Base-by-base conservation (phyloP, 2,329 filamentous ascomycete genomes). In the Neoscytalidium dimidiatum region DNA sequence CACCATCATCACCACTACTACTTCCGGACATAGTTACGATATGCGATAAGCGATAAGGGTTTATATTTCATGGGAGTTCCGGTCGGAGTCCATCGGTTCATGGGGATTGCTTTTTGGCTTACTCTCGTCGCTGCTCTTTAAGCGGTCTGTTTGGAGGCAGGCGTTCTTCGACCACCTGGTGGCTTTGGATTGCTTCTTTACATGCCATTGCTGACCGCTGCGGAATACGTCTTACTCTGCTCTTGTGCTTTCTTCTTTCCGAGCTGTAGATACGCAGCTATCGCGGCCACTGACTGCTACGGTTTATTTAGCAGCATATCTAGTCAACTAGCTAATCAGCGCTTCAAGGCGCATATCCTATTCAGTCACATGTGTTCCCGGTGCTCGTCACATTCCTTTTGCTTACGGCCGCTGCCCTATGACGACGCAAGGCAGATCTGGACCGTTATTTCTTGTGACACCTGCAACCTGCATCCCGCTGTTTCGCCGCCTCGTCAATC, bases 181-280 rank as follows among this genome's bases (percentile, higher is more conserved):
- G 49, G 48, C 60, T 53, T 64, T 64, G 61, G 61, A 64, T 64
- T 64, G 35, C 61, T 64, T 63, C 31, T n/a, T 33, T 23, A 43
- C 19, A 31, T 57, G n/a, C 23, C 52, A 4, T 58, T 46, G 41
- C 38, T 58, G 56, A 38, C 46, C 56, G 41, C 56, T 13, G 26
- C 56, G 56, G 26, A 60, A 23, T 26, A 46, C 56, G 35, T 52
- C 28, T 49, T 57, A 14, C 29, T 58, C 35, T 44, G 21, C 13
- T 46, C 29, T 56, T 44, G 49, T 28, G 48, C 61, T 52, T 52
- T 38, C 46, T 46, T 29, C 57, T 43, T 60, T 41, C 38, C 38
- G 35, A 28, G 60, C 60, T 43, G 60, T 64, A 64, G 61, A 64
- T 38, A 58, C 26, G 38, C 56, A 58, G 38, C 56, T 58, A 31